Evolutionary conservation across 805 yeast species (phyloP), one percentile per base, ranked within the genome.

Genomic region (Schwanniomyces vanrijiae): DNA sequence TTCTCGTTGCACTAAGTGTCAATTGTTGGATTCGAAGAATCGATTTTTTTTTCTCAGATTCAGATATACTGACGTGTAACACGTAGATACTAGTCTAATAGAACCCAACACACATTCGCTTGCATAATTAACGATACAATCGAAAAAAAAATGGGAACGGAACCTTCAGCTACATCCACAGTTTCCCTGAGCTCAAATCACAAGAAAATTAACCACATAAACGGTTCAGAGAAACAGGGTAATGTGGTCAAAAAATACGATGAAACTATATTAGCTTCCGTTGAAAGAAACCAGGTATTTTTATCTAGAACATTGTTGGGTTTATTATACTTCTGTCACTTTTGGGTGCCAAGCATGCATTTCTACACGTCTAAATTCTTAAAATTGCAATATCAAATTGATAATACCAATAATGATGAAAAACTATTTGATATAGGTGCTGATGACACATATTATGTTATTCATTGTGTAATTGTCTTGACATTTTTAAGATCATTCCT

Each of bases 401-500:
- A 53, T 16, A 26, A 28, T 24, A 56, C 47, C 38, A 35, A 48
- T 8, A 46, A 45, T 9, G 60, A 60, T 18, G 42, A 43, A 11
- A 49, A 58, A 14, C 33, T 53, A 29, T 86, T 82, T 56, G 86
- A 78, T 55, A 78, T 82, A 48, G 85, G 86, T 16, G 43, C 56
- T 3, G 75, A 82, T 51, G 91, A 85, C 56, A 46, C 58, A 2
- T 84, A 74, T 62, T 73, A 78, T 55, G 81, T 84, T 13, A 46
- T 78, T 5, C 71, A 76, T 42, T 78, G 83, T 68, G 71, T 87
- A 7, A 66, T 86, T n/a, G 59, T 70, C 10, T 66, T 84, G 46
- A 77, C 83, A 1, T 76, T 86, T 44, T 58, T 84, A 29, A 71
- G 96, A 52, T 76, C 86, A 4, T 63, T 76, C n/a, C 54, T 80